Base-by-base conservation (phyloP, 768 basidiomycete species). In the Postia placenta region DNA sequence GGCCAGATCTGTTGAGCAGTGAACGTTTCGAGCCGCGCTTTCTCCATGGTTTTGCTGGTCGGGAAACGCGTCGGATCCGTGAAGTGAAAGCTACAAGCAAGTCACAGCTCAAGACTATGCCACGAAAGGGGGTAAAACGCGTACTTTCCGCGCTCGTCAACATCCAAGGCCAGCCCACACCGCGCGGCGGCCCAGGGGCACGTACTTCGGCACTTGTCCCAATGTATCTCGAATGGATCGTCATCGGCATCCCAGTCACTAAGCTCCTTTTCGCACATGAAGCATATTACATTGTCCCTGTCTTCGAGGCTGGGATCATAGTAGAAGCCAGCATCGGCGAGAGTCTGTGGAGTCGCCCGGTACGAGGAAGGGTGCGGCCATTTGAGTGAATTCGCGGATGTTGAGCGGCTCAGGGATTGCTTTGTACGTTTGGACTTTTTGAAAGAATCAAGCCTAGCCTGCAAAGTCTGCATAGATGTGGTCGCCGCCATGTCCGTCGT, bases 241-340 rank as follows among this genome's bases (percentile, higher is more conserved):
- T 98, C 93, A 0, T 79, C 70, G 39, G 72, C 73, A 41, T 87
- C 87, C 94, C 94, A 98, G 17, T 85, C 88, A 47, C 81, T 79
- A 7, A 97, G 74, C 52, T 85, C 74, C 58, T 93, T 89, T 39
- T 74, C 75, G 69, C 94, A 98, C 55, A 85, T 69, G 64, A 85
- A 96, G 64, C 94, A 98, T 3, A 77, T 74, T 19, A 87, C 92
- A 57, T 79, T 83, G 66, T 93, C 90, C 14, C 70, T 71, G 51
- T 85, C 81, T 20, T 81, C 78, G 50, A 71, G 69, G 54, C 76
- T 79, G 0, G 90, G 90, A 53, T 74, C 74, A 67, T 76, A 93
- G 73, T 80, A 94, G 69, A 95, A 97, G 7, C 94, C 94, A 2
- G 94, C 94, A 55, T 86, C 81, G 1, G 94, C 86, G 14, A 98